phyloP scores from a whole-genome alignment of 345 rosid species.

The Camelina laxa region DNA sequence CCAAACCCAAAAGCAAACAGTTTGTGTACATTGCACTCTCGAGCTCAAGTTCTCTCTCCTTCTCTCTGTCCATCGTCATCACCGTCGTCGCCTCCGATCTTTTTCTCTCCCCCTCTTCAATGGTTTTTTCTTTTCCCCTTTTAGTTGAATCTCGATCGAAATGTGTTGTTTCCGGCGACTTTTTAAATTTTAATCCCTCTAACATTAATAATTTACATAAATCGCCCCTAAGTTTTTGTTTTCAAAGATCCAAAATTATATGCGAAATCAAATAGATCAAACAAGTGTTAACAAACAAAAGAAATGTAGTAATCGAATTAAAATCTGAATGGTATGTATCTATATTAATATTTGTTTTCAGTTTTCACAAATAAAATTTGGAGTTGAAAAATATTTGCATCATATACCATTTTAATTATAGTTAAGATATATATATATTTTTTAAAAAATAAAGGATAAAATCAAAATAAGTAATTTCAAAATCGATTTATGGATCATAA shows the following conservation, averaged over 20 bases:
- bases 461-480: too few relatives aligned
- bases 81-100: slow-evolving; percentile 46
- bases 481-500: too few relatives aligned
- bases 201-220: not conserved
- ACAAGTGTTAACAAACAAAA: not conserved
- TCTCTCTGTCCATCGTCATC: slow-evolving; percentile 99
- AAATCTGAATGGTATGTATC: not conserved
- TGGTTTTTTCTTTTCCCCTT: slow-evolving; percentile 21
- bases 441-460: too few relatives aligned
- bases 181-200: slow-evolving; percentile 39
- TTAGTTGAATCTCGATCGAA: slow-evolving; percentile 49
- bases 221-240: not conserved
- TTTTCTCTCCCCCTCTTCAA: slow-evolving; percentile 18
- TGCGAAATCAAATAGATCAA: not conserved
- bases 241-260: not conserved
- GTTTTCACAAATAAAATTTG: too few relatives aligned
- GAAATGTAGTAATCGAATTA: not conserved
- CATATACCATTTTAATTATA: too few relatives aligned
- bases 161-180: slow-evolving; percentile 42
- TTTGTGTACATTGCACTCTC: slow-evolving; percentile 99
- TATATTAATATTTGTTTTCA: too few relatives aligned
- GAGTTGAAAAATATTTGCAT: too few relatives aligned
- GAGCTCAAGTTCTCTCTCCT: slow-evolving; percentile 98
- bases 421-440: too few relatives aligned
- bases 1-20: slow-evolving; percentile 91